phyloP scores from a whole-genome alignment of 495 filamentous ascomycete species.

The Aspergillus nanangensis region DNA sequence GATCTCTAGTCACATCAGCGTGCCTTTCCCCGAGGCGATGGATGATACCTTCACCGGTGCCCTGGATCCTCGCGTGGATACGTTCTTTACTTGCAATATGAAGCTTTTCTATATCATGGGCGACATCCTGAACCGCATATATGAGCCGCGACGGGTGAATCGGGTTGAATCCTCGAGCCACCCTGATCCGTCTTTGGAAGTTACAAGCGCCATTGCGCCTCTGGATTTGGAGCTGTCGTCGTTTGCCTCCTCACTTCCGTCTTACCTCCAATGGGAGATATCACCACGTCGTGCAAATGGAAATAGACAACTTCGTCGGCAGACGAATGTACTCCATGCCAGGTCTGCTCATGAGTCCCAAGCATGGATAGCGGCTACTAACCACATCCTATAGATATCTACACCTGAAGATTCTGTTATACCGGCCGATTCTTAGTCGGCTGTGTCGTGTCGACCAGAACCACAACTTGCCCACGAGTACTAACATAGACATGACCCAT shows the following conservation, averaged over 20 bases:
- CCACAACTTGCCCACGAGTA: neutral
- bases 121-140: neutral
- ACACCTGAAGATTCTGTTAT: conserved; percentile 40
- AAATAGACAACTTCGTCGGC: too few relatives aligned
- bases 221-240: too few relatives aligned
- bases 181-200: conserved; percentile 14
- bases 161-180: neutral
- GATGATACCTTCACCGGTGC: neutral
- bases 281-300: too few relatives aligned
- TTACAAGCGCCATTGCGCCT: neutral
- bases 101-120: conserved; percentile 1
- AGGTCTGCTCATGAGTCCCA: conserved; percentile 17
- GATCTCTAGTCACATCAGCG: conserved; percentile 31
- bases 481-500: neutral
- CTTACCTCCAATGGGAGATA: too few relatives aligned
- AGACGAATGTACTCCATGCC: conserved; percentile 34
- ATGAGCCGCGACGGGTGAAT: conserved; percentile 1
- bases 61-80: neutral
- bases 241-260: too few relatives aligned
- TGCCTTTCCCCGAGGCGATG: conserved; percentile 2
- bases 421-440: conserved; percentile 40
- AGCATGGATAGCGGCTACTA: neutral
- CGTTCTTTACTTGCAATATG: neutral
- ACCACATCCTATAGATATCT: conserved; percentile 29
- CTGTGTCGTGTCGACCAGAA: conserved; percentile 21